phyloP scores from a whole-genome alignment of 2,329 filamentous ascomycete genomes.

The Trichoderma lentiforme region DNA sequence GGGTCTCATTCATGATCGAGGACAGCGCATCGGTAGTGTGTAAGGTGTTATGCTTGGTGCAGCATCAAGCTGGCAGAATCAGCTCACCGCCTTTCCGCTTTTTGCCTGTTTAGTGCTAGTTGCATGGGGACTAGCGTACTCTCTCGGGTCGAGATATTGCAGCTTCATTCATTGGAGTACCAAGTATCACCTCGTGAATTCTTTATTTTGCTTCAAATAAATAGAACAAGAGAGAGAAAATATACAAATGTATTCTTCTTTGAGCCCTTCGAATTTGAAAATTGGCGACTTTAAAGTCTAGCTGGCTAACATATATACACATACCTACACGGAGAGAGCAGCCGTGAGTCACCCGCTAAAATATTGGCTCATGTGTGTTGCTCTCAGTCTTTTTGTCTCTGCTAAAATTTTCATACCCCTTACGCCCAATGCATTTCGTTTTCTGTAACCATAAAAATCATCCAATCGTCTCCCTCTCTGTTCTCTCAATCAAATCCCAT shows the following conservation, averaged over 20 bases:
- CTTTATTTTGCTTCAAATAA: background rate
- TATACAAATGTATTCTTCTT: background rate
- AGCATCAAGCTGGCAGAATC: conserved; percentile 9
- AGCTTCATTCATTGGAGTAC: background rate
- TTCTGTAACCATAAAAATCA: background rate
- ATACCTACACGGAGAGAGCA: background rate
- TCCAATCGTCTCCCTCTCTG: background rate
- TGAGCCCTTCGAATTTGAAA: background rate
- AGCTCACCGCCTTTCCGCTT: conserved; percentile 1
- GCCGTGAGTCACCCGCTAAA: background rate
- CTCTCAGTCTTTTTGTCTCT: background rate
- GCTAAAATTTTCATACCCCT: background rate
- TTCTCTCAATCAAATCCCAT: background rate
- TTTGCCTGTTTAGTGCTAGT: background rate
- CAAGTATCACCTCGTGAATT: background rate
- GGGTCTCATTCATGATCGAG: background rate
- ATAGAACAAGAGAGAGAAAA: background rate
- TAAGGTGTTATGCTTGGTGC: conserved; percentile 5
- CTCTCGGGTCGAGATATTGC: background rate
- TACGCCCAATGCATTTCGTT: background rate
- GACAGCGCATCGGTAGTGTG: conserved; percentile 1
- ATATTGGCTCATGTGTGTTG: background rate
- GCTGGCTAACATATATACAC: background rate
- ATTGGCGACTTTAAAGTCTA: background rate
- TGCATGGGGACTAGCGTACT: background rate